These are phyloP conservation scores for Macrolepiota fuliginosa DNA, from an alignment of 768 basidiomycete genomes.

Conservation along the genomic window DNA sequence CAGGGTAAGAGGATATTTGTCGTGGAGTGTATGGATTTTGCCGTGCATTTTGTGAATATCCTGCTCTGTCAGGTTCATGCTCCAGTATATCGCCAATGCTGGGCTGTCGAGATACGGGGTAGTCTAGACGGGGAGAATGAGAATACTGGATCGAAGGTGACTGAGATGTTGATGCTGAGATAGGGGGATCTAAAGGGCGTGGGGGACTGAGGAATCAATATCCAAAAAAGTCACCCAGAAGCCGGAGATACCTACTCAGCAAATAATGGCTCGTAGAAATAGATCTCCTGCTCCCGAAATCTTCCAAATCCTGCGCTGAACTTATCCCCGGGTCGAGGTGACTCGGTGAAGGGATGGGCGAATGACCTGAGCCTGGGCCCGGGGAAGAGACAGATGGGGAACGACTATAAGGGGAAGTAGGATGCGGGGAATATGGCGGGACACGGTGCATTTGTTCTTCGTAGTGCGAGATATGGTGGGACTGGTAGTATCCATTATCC, in stretches of 20 bases:
- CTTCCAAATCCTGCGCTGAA: slow-evolving; percentile 36
- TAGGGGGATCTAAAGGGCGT: not conserved
- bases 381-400: slow-evolving; percentile 9
- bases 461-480: slow-evolving; percentile 28
- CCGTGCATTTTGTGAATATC: not conserved
- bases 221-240: slow-evolving; percentile 4
- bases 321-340: slow-evolving; percentile 8
- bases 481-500: slow-evolving; percentile 33
- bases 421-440: slow-evolving; percentile 41
- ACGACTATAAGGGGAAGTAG: slow-evolving; percentile 19
- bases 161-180: not conserved
- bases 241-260: slow-evolving; percentile 1
- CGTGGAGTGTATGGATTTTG: not conserved
- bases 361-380: slow-evolving; percentile 7
- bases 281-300: slow-evolving; percentile 28
- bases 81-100: slow-evolving; percentile 41
- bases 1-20: not conserved
- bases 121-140: slow-evolving; percentile 19
- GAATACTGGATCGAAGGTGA: not conserved
- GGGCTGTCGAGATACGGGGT: slow-evolving; percentile 36
- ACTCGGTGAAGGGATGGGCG: slow-evolving; percentile 5
- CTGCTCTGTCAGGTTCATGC: slow-evolving; percentile 9
- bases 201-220: slow-evolving; percentile 18
- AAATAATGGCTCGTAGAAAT: slow-evolving; percentile 16
- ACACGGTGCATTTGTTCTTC: slow-evolving; percentile 28